Evolutionary conservation across 2,329 filamentous ascomycete genomes (phyloP).

Genomic region (Botrytis medusae): DNA sequence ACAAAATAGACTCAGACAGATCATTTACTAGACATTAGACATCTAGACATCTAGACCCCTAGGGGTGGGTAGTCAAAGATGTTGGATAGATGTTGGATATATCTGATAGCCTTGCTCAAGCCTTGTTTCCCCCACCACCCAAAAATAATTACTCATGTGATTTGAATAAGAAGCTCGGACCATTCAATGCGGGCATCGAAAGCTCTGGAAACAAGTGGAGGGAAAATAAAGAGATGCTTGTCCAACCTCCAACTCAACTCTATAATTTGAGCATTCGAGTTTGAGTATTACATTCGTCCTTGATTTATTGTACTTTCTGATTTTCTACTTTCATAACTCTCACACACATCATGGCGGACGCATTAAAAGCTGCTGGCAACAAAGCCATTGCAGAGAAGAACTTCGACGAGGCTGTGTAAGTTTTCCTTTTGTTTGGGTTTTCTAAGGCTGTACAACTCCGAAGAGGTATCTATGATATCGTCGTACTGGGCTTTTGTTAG

Average conservation of each 20-base stretch:
- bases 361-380: constrained; percentile 93
- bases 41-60: not conserved
- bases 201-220: constrained; percentile 18
- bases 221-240: constrained; percentile 19
- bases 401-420: constrained; percentile 92
- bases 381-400: constrained; percentile 98
- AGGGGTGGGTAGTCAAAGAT: not conserved
- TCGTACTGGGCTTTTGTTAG: not conserved
- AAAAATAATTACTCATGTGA: constrained; percentile 3
- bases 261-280: not conserved
- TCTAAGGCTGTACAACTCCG: not conserved
- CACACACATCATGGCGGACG: constrained; percentile 50
- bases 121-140: not conserved
- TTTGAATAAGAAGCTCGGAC: constrained; percentile 11
- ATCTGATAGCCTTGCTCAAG: not conserved
- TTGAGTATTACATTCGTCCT: not conserved
- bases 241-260: not conserved
- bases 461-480: not conserved
- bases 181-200: constrained; percentile 13
- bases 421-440: constrained; percentile 38
- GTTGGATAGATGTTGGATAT: not conserved
- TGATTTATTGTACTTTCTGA: not conserved
- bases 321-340: not conserved
- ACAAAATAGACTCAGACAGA: not conserved
- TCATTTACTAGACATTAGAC: not conserved